Conservation (phyloP, 805 yeast species). For the Saccharomycopsis schoenii region DNA sequence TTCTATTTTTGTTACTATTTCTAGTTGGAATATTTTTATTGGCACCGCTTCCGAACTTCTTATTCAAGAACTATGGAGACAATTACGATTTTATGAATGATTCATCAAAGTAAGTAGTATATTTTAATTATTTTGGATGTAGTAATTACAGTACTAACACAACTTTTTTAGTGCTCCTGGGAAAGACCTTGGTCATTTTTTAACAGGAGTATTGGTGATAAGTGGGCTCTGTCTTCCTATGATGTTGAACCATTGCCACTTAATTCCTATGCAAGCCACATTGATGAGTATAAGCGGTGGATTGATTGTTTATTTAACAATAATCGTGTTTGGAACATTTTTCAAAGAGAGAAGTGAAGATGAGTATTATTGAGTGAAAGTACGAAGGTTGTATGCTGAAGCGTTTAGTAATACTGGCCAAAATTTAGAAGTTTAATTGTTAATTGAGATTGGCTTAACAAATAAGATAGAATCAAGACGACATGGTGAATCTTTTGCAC, state of each 20-base stretch:
- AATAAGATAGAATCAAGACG: background rate
- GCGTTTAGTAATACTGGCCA: background rate
- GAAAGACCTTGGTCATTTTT: slow-evolving; percentile 71
- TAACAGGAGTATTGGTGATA: slow-evolving; percentile 66
- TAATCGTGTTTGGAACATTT: slow-evolving; percentile 70
- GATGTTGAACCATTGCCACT: slow-evolving; percentile 62
- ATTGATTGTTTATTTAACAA: slow-evolving; percentile 69
- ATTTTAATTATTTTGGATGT: background rate
- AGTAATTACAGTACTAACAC: background rate
- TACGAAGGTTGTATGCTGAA: background rate
- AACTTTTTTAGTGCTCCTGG: slow-evolving; percentile 27
- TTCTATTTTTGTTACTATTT: slow-evolving; percentile 24
- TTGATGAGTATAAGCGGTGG: slow-evolving; percentile 79
- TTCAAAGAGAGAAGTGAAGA: slow-evolving; percentile 43
- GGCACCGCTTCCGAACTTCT: slow-evolving; percentile 65
- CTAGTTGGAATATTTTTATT: slow-evolving; percentile 48
- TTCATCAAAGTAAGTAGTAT: slow-evolving; percentile 28
- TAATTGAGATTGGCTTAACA: too few species aligned
- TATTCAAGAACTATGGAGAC: slow-evolving; percentile 35
- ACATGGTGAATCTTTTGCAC: background rate
- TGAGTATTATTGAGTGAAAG: slow-evolving; percentile 18
- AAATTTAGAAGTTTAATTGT: background rate
- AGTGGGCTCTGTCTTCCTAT: slow-evolving; percentile 72
- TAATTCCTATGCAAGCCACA: slow-evolving; percentile 63
- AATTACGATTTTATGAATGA: slow-evolving; percentile 59